Conservation (phyloP, 148 eudicot genomes). For the Camellia japonica region DNA sequence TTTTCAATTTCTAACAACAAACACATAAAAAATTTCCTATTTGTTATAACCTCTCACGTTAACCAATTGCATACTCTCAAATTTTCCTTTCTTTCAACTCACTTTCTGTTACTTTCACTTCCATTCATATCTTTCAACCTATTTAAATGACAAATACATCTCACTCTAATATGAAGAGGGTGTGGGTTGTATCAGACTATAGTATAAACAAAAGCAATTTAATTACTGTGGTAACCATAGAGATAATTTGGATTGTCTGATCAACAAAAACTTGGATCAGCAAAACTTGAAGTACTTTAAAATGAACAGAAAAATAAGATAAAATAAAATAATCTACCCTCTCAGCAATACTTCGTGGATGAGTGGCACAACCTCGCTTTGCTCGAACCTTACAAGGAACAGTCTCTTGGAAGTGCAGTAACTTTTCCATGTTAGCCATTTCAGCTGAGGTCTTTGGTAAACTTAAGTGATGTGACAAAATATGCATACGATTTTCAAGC, state of each 20-base stretch:
- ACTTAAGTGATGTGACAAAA: conserved; percentile 75
- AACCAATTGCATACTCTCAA: no score
- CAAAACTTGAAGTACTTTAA: background rate
- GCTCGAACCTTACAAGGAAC: conserved; percentile 94
- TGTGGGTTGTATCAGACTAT: background rate
- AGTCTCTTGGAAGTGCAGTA: conserved; percentile 67
- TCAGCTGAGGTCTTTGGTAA: conserved; percentile 70
- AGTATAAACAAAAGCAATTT: no score
- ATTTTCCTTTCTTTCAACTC: no score
- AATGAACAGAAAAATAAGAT: no score
- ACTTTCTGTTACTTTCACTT: no score
- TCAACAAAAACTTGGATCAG: background rate
- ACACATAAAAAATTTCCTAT: no score
- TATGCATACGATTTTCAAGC: conserved; percentile 31
- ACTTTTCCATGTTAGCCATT: conserved; percentile 63
- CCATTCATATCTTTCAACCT: background rate
- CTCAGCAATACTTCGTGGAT: conserved; percentile 96
- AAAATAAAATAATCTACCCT: conserved; percentile 45
- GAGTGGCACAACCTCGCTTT: conserved; percentile 94
- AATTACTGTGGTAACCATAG: no score
- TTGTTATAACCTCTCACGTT: no score
- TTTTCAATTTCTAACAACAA: no score
- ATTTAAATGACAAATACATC: background rate
- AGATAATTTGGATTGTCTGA: background rate
- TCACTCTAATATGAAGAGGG: background rate